Evolutionary conservation across 768 basidiomycete species (phyloP).

Genomic region (Calvatia gigantea): DNA sequence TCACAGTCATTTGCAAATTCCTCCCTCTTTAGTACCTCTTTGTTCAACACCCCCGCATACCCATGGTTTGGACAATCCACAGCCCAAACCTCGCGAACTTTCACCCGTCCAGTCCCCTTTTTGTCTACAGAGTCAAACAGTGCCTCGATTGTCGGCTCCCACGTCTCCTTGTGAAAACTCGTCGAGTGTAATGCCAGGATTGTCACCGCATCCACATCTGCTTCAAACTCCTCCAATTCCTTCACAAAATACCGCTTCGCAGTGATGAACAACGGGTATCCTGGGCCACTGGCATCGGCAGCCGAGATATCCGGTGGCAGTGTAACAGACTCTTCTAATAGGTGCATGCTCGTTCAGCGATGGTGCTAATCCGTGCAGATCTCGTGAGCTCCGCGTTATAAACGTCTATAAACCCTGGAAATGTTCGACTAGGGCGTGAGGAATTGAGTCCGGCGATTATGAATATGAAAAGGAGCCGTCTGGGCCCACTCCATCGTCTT

Average conservation of each 20-base stretch:
- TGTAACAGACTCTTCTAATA: slow-evolving; percentile 6
- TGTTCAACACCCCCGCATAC: slow-evolving; percentile 53
- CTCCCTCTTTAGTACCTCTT: slow-evolving; percentile 35
- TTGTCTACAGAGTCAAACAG: slow-evolving; percentile 35
- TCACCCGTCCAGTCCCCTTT: slow-evolving; percentile 18
- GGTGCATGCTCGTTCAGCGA: not conserved
- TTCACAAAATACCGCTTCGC: slow-evolving; percentile 57
- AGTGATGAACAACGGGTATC: slow-evolving; percentile 46
- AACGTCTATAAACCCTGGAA: not conserved
- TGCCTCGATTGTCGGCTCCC: slow-evolving; percentile 56
- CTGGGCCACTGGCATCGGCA: not conserved
- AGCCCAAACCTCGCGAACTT: slow-evolving; percentile 59
- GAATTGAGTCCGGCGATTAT: not conserved
- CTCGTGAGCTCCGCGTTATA: not conserved
- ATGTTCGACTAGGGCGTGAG: not conserved
- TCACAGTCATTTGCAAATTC: slow-evolving; percentile 46
- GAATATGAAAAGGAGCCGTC: not conserved
- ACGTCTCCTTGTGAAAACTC: slow-evolving; percentile 73
- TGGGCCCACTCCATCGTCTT: not conserved
- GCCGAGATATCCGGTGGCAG: slow-evolving; percentile 10
- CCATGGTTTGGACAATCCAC: slow-evolving; percentile 77
- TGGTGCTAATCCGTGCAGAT: not conserved
- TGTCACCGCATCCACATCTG: slow-evolving; percentile 41
- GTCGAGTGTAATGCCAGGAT: slow-evolving; percentile 66
- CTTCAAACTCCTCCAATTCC: slow-evolving; percentile 29